phyloP scores from a whole-genome alignment of 345 rosid genomes.

The Syzygium aromaticum region DNA sequence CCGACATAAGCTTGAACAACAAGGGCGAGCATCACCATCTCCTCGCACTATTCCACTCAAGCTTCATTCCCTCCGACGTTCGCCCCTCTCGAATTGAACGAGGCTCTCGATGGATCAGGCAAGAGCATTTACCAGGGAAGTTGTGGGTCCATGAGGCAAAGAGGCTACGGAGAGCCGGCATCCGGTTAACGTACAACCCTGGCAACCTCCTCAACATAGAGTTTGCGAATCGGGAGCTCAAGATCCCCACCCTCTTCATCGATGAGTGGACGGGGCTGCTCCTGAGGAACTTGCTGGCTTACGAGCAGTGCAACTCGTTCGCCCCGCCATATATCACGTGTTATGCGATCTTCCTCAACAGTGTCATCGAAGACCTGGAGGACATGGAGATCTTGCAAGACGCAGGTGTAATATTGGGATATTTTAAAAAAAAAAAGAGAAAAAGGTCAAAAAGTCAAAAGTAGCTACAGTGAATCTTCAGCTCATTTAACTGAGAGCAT shows the following conservation, averaged over 20 bases:
- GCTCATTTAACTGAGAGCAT: too few species aligned
- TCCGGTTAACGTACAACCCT: not conserved
- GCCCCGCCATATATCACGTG: not conserved
- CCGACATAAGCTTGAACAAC: too few species aligned
- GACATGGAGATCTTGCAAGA: not conserved
- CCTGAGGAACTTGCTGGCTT: not conserved
- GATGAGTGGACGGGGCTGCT: not conserved
- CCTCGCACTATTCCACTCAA: not conserved
- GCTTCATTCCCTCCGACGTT: not conserved
- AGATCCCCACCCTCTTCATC: not conserved
- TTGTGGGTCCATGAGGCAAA: not conserved
- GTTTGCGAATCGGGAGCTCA: not conserved
- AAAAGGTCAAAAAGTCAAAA: too few species aligned
- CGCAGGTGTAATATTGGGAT: too few species aligned
- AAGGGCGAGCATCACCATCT: not conserved
- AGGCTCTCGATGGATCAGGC: not conserved
- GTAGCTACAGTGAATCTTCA: too few species aligned
- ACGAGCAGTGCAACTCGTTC: not conserved
- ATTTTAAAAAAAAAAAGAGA: too few species aligned
- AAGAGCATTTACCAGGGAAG: not conserved
- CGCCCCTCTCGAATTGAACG: not conserved
- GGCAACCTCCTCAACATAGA: not conserved
- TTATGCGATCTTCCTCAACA: not conserved
- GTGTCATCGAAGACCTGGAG: not conserved
- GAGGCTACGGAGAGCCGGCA: not conserved